These are phyloP conservation scores for Stramenopiles sp. DNA, from an alignment of 352 stramenopile species.

Conservation along the genomic window DNA sequence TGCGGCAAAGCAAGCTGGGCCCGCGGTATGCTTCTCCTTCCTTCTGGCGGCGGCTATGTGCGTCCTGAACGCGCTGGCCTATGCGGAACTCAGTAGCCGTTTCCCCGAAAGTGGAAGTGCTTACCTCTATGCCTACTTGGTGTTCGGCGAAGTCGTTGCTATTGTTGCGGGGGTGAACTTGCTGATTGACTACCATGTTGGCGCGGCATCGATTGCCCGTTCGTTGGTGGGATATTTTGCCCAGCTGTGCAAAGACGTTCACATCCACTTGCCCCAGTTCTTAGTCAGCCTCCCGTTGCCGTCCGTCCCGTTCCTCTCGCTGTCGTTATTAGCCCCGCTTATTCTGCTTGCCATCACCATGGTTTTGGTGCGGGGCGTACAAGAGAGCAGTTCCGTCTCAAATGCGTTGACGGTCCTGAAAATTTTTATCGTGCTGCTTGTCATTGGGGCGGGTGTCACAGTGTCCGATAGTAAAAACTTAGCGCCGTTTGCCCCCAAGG, in stretches of 20 bases:
- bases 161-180: too few species aligned
- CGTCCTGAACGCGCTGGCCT: constrained; percentile 68
- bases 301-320: too few species aligned
- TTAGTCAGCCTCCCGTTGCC: too few species aligned
- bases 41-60: constrained; percentile 55
- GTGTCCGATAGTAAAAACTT: constrained; percentile 50
- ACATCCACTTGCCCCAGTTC: too few species aligned
- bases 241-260: too few species aligned
- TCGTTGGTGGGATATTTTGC: too few species aligned
- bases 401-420: constrained; percentile 61
- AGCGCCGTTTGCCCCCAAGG: constrained; percentile 56
- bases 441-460: constrained; percentile 52
- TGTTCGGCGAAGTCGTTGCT: constrained; percentile 29
- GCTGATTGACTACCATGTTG: constrained; percentile 66
- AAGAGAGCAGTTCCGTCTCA: constrained; percentile 75
- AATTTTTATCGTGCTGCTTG: constrained; percentile 60
- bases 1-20: constrained; percentile 51
- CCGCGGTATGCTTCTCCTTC: constrained; percentile 66
- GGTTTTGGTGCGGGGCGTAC: constrained; percentile 49
- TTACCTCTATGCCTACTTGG: constrained; percentile 55
- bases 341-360: constrained; percentile 54
- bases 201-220: too few species aligned
- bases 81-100: constrained; percentile 59
- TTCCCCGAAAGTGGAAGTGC: constrained; percentile 55
- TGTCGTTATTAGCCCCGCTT: constrained; percentile 46